Conservation (phyloP, 805 yeast species). For the Metschnikowia kofuensis region DNA sequence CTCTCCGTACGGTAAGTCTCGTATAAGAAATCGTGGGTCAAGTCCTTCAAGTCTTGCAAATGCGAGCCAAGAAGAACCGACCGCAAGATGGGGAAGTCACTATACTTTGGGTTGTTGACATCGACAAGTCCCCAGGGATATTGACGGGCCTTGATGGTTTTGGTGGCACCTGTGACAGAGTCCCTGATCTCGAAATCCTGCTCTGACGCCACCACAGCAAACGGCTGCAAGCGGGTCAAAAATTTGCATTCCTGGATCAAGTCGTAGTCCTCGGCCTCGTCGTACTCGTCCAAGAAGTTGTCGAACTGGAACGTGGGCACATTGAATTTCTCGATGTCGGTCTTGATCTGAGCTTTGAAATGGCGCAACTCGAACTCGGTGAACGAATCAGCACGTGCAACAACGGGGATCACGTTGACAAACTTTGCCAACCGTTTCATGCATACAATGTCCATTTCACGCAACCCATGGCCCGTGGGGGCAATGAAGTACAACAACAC, state of each 20-base stretch:
- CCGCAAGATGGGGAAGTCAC: conserved; percentile 58
- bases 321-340: conserved; percentile 64
- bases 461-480: conserved; percentile 76
- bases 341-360: conserved; percentile 58
- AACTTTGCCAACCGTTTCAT: conserved; percentile 67
- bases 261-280: conserved; percentile 75
- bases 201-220: conserved; percentile 69
- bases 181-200: conserved; percentile 45
- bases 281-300: conserved; percentile 44
- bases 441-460: conserved; percentile 70
- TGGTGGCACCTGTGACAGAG: conserved; percentile 41
- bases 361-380: conserved; percentile 60
- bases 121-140: conserved; percentile 78
- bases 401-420: conserved; percentile 81
- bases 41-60: conserved; percentile 74
- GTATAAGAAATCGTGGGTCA: conserved; percentile 72
- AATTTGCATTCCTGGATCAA: conserved; percentile 65
- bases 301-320: conserved; percentile 80
- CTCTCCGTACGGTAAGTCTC: conserved; percentile 80
- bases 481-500: conserved; percentile 74
- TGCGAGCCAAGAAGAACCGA: conserved; percentile 81
- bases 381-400: conserved; percentile 76
- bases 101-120: conserved; percentile 48
- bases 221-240: conserved; percentile 66
- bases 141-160: conserved; percentile 52